These are phyloP conservation scores for Sordariomycetes sp. DNA, from an alignment of 2,329 filamentous ascomycete species.

Conservation along the genomic window DNA sequence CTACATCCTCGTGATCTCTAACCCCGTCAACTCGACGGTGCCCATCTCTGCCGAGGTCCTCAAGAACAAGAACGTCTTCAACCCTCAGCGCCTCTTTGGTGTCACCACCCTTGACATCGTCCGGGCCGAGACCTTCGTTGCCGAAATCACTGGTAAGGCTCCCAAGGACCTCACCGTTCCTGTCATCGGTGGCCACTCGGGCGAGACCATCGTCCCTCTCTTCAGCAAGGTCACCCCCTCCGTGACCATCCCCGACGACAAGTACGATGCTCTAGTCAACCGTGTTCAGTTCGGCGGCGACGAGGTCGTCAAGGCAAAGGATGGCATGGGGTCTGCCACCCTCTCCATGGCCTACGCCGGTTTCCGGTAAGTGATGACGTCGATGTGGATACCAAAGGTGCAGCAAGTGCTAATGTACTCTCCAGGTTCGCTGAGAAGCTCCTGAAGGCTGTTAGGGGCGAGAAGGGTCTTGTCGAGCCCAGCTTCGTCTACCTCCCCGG, in stretches of 20 bases:
- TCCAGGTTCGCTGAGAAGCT: slow-evolving; percentile 84
- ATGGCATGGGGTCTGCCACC: slow-evolving; percentile 79
- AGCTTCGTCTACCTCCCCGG: slow-evolving; percentile 93
- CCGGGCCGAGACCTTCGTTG: slow-evolving; percentile 92
- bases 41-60: slow-evolving; percentile 95
- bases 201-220: slow-evolving; percentile 93
- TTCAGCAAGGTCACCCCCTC: slow-evolving; percentile 82
- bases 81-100: slow-evolving; percentile 92
- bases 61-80: slow-evolving; percentile 85
- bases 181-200: slow-evolving; percentile 93
- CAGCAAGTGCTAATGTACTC: not conserved
- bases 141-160: slow-evolving; percentile 68
- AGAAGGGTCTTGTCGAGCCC: slow-evolving; percentile 87
- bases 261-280: slow-evolving; percentile 82
- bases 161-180: slow-evolving; percentile 75
- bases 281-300: slow-evolving; percentile 98
- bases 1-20: slow-evolving; percentile 93
- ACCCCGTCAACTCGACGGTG: slow-evolving; percentile 98
- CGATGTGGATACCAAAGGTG: not conserved
- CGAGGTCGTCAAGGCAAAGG: slow-evolving; percentile 91
- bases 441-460: slow-evolving; percentile 74
- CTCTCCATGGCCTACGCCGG: slow-evolving; percentile 94
- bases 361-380: slow-evolving; percentile 51
- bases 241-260: slow-evolving; percentile 73
- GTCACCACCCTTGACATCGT: slow-evolving; percentile 98